These are phyloP conservation scores for Sungouiella blattae DNA, from an alignment of 805 yeast species.

Conservation along the genomic window DNA sequence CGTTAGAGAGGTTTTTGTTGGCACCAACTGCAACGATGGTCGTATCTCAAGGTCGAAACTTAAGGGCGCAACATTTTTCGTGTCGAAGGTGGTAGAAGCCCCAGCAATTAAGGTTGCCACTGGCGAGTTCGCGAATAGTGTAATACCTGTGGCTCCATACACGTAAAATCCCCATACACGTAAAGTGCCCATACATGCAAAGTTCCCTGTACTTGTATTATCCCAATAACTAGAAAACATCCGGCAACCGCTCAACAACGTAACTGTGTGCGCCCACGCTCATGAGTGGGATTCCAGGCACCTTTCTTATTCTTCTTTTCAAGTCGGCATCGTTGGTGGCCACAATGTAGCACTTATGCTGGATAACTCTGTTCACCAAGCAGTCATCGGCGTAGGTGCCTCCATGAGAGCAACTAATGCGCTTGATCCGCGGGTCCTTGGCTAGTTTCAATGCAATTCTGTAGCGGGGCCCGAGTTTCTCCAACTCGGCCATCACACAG, in stretches of 20 bases:
- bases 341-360: conserved; percentile 94
- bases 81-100: too few relatives aligned
- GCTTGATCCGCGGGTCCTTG: conserved; percentile 84
- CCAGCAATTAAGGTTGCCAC: too few relatives aligned
- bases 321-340: conserved; percentile 98
- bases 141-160: too few relatives aligned
- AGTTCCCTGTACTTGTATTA: too few relatives aligned
- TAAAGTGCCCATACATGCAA: too few relatives aligned
- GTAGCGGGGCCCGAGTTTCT: conserved; percentile 90
- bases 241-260: conserved; percentile 92
- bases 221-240: conserved; percentile 55
- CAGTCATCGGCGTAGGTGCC: conserved; percentile 99
- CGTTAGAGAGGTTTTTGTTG: too few relatives aligned
- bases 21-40: too few relatives aligned
- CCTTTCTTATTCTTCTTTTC: conserved; percentile 89
- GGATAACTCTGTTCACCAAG: conserved; percentile 85
- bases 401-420: conserved; percentile 85
- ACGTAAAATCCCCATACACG: too few relatives aligned
- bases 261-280: conserved; percentile 93
- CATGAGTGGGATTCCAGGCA: conserved; percentile 96
- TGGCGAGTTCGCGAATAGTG: too few relatives aligned
- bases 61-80: too few relatives aligned
- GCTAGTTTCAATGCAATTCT: conserved; percentile 91
- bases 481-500: conserved; percentile 97
- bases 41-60: too few relatives aligned